Percentiles rank a stretch among this genome's conserved stretches.
Conservation (phyloP, 1,284 basidiomycete genomes). For the Apiotrichum laibachii region DNA sequence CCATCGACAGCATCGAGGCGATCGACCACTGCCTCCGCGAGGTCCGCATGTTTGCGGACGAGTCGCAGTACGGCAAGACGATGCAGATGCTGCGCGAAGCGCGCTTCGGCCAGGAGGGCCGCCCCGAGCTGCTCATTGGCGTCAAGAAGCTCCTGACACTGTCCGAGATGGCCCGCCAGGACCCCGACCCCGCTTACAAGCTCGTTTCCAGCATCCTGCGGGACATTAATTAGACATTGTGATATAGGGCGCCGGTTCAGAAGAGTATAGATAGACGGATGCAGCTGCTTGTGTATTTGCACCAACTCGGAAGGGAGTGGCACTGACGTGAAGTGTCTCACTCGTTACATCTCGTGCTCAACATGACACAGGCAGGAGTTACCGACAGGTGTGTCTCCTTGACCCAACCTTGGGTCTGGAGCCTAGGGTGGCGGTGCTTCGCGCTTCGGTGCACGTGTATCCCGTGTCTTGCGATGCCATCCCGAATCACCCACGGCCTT, state of each 20-base stretch:
- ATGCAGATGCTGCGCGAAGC: slow-evolving; percentile 66
- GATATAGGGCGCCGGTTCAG: neutral
- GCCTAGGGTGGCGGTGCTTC: no score
- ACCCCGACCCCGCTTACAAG: slow-evolving; percentile 73
- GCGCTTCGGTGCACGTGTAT: no score
- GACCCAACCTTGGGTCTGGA: no score
- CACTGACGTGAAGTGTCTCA: no score
- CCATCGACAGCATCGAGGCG: slow-evolving; percentile 69
- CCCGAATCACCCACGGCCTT: no score
- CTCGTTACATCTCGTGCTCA: no score
- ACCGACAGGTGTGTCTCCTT: no score
- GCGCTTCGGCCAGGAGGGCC: slow-evolving; percentile 63
- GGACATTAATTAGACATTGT: slow-evolving; percentile 25
- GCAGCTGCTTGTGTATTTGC: neutral
- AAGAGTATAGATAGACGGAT: slow-evolving; percentile 4
- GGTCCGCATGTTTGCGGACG: slow-evolving; percentile 76
- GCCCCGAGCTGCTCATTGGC: slow-evolving; percentile 67
- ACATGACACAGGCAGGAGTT: no score
- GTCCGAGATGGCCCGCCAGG: slow-evolving; percentile 95
- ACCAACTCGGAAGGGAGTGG: no score
- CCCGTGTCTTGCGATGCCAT: no score
- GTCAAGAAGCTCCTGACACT: slow-evolving; percentile 91
- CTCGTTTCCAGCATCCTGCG: slow-evolving; percentile 65
- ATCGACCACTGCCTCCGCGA: slow-evolving; percentile 80
- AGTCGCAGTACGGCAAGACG: slow-evolving; percentile 56